These are phyloP conservation scores for Solanum rostratum DNA, from an alignment of 257 asterid species.

Conservation along the genomic window DNA sequence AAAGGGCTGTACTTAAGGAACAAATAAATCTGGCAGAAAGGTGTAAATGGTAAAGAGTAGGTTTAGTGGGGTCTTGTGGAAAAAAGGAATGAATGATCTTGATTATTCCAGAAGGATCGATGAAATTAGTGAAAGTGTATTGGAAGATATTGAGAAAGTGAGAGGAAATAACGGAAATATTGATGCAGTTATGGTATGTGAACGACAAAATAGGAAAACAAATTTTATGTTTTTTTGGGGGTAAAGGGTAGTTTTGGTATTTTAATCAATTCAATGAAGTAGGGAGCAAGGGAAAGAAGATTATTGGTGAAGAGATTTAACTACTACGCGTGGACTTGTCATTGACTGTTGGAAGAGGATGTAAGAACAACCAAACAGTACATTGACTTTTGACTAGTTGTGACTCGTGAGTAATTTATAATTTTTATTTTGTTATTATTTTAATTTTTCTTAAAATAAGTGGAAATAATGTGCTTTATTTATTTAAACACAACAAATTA, in stretches of 20 bases:
- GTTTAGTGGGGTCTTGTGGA: not conserved
- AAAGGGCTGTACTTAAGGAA: not conserved
- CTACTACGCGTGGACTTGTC: not conserved
- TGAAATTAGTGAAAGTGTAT: not conserved
- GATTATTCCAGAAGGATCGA: slow-evolving; percentile 13
- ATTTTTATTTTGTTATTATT: too few relatives aligned
- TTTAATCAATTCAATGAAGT: not conserved
- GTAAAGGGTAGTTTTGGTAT: not conserved
- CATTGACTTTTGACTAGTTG: not conserved
- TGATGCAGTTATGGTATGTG: not conserved
- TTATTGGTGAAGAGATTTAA: not conserved
- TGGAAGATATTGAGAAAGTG: not conserved
- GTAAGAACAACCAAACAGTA: not conserved
- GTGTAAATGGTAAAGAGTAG: not conserved
- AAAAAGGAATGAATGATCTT: not conserved
- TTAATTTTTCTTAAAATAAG: not conserved
- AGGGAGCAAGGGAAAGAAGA: not conserved
- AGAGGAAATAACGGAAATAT: not conserved
- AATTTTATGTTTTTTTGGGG: not conserved
- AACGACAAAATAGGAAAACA: not conserved
- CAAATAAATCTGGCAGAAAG: not conserved
- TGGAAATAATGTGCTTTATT: too few relatives aligned
- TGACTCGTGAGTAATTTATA: not conserved
- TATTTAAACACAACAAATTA: not conserved
- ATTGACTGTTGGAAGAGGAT: not conserved